These are phyloP conservation scores for Zygosaccharomyces pseudobailii DNA, from an alignment of 1,139 yeast genomes.

Conservation along the genomic window DNA sequence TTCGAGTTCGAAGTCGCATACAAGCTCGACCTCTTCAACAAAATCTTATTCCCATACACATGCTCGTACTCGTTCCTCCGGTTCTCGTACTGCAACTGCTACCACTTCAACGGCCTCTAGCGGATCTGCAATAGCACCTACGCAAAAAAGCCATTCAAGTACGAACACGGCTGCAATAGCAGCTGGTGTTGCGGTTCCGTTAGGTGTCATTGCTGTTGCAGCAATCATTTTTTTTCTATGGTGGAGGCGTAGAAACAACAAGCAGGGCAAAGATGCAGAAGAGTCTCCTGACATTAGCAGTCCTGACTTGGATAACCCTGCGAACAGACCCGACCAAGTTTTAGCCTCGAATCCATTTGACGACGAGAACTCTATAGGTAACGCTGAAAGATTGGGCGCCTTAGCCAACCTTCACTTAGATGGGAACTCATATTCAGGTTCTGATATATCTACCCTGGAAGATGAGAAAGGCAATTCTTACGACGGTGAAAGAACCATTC, in stretches of 20 bases:
- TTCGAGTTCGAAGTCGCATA: slow-evolving; percentile 4
- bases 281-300: slow-evolving; percentile 35
- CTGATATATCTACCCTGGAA: slow-evolving; percentile 36
- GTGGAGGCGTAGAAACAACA: slow-evolving; percentile 44
- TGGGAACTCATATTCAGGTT: slow-evolving; percentile 33
- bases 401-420: slow-evolving; percentile 52
- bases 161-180: slow-evolving; percentile 67
- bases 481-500: slow-evolving; percentile 26
- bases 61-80: slow-evolving; percentile 17
- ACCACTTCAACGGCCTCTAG: slow-evolving; percentile 33
- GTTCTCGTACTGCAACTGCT: slow-evolving; percentile 27
- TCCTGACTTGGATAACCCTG: slow-evolving; percentile 39
- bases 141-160: slow-evolving; percentile 26
- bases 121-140: slow-evolving; percentile 22
- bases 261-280: slow-evolving; percentile 34
- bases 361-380: slow-evolving; percentile 29
- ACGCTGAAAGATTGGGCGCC: slow-evolving; percentile 45
- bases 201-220: slow-evolving; percentile 45
- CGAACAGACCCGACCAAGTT: slow-evolving; percentile 39
- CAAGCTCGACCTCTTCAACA: slow-evolving; percentile 13
- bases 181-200: slow-evolving; percentile 81
- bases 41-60: slow-evolving; percentile 24
- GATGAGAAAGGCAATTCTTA: slow-evolving; percentile 20
- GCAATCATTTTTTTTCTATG: slow-evolving; percentile 53
- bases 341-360: slow-evolving; percentile 34